These are phyloP conservation scores for Tetrapisispora fleetii DNA, from an alignment of 805 yeast genomes.

Conservation along the genomic window DNA sequence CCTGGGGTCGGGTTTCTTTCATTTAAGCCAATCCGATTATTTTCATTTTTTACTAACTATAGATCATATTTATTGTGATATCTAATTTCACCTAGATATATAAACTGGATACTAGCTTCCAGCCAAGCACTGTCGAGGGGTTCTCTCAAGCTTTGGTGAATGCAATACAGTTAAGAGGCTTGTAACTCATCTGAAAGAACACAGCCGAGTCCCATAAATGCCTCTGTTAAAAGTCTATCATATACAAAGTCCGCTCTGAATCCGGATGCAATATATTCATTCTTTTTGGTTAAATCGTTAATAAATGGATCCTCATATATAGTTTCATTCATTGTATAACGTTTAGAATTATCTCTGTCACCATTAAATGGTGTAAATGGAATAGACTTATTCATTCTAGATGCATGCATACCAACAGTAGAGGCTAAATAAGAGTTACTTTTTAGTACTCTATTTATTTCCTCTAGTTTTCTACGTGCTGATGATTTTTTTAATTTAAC, in stretches of 20 bases:
- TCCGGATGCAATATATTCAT: constrained; percentile 76
- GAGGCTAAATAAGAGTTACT: constrained; percentile 29
- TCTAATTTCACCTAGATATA: constrained; percentile 13
- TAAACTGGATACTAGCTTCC: constrained; percentile 18
- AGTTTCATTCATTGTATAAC: constrained; percentile 37
- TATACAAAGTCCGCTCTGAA: constrained; percentile 63
- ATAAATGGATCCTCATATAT: constrained; percentile 57
- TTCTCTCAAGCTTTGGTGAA: constrained; percentile 38
- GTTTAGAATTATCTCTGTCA: constrained; percentile 52
- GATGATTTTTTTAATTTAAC: constrained; percentile 51
- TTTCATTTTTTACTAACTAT: not conserved
- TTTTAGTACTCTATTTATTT: constrained; percentile 30
- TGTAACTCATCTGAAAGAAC: constrained; percentile 52
- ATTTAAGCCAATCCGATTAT: not conserved
- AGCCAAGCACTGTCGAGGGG: constrained; percentile 13
- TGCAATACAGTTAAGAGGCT: constrained; percentile 39
- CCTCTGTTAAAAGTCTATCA: constrained; percentile 71
- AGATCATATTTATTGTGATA: not conserved
- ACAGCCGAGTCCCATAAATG: constrained; percentile 84
- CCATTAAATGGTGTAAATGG: constrained; percentile 96
- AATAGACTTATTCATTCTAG: constrained; percentile 28
- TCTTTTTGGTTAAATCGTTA: constrained; percentile 42
- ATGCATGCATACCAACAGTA: constrained; percentile 12
- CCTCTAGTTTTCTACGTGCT: constrained; percentile 45
- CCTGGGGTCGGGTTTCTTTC: too few relatives aligned